phyloP scores from a whole-genome alignment of 768 basidiomycete species.

The Collybia sp. region DNA sequence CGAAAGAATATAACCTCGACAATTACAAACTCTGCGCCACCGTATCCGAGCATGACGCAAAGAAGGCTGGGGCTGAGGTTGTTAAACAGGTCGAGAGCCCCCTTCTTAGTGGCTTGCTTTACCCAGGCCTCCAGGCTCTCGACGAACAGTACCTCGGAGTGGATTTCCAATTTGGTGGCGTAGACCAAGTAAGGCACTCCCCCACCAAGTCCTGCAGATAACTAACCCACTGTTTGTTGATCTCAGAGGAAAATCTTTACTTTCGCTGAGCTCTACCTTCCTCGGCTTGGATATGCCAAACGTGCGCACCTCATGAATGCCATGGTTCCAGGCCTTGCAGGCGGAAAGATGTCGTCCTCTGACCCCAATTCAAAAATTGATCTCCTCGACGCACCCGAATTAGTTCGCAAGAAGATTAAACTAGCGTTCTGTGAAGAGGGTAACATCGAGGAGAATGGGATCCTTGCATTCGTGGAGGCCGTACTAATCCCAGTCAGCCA shows the following conservation, averaged over 20 bases:
- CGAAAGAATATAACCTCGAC: constrained; percentile 89
- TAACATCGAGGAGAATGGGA: constrained; percentile 81
- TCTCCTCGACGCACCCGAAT: constrained; percentile 85
- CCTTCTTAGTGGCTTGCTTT: constrained; percentile 84
- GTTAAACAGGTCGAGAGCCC: constrained; percentile 97
- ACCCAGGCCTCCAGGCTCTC: constrained; percentile 94
- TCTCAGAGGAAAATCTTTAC: constrained; percentile 97
- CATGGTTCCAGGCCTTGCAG: constrained; percentile 93
- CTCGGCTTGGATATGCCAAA: constrained; percentile 87
- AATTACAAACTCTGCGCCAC: constrained; percentile 90
- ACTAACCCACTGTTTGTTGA: background rate
- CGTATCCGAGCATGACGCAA: constrained; percentile 93
- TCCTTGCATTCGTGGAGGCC: constrained; percentile 78
- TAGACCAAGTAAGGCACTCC: constrained; percentile 74
- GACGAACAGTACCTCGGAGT: constrained; percentile 96
- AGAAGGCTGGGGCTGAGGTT: constrained; percentile 97
- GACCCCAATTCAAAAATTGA: constrained; percentile 99
- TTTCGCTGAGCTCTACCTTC: constrained; percentile 94
- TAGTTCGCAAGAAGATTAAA: constrained; percentile 85
- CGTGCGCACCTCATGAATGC: constrained; percentile 97
- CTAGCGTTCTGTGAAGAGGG: constrained; percentile 94
- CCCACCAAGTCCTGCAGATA: background rate
- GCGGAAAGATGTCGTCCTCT: constrained; percentile 98
- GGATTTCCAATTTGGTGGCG: constrained; percentile 97
- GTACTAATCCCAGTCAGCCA: constrained; percentile 88